Evolutionary conservation across 345 rosid species (phyloP), one percentile per base, ranked within the genome.

Genomic region (Limnanthes douglasii): DNA sequence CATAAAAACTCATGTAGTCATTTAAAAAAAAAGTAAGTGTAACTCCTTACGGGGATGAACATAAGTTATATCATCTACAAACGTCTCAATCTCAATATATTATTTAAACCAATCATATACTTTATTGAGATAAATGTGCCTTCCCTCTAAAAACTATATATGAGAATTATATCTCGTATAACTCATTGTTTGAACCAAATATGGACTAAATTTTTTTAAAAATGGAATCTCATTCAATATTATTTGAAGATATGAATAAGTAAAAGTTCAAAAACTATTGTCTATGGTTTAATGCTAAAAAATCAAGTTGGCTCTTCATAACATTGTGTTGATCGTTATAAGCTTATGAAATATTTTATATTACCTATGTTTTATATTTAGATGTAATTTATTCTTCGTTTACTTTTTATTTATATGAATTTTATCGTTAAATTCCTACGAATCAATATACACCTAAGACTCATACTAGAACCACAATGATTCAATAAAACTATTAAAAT

Each of bases 81-180:
- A 20, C 0, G 4, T 12, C 4, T 37, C 1, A 14, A 41, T 41
- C 28, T 43, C 28, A 4, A 43, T 24, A 43, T 2, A 3, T 8
- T 30, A 25, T 30, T 43, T 11, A 6, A 43, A 31, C 37, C 18
- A 43, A 43, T 43, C n/a, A 15, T 31, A 32, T 12, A 19, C 14
- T 44, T 44, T 44, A 44, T 31, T 32, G 39, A 32, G 39, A 45
- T 13, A 33, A 16, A 34, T 11, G 40, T 13, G 18, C 21, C 17
- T 16, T 17, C 41, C 9, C 12, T 34, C 15, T 10, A 1, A 45
- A 17, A 45, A 25, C 29, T 11, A 5, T 25, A 25, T 25, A 25
- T 25, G 29, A 25, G 29, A 25, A 25, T 25, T 25, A 15, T 11
- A 22, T 45, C 41, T 37, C 15, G 14, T 20, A 20, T 2, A n/a